Base-by-base conservation (phyloP, 192 early-diverging fungal genomes). In the Backusella tarrabulga region DNA sequence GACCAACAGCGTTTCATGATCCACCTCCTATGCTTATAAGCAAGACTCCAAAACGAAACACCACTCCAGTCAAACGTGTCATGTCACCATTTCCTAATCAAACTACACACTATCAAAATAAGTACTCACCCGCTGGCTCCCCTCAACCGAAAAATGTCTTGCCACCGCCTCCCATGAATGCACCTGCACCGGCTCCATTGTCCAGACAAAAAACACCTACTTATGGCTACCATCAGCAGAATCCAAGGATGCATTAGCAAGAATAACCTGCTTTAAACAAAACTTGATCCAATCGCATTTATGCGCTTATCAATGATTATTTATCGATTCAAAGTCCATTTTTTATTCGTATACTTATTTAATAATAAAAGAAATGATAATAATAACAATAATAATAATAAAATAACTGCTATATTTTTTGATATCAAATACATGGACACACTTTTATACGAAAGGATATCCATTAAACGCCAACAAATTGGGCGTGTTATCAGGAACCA, bases 391-490 rank as follows among this genome's bases (percentile, higher is more conserved):
- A 9, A n/a, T n/a, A n/a, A n/a, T n/a, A 46, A 46, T 46, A 50
- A 50, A 50, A 50, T 1, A 50, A 50, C 6, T 50, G 5, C 6
- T 50, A 7, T n/a, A 5, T 50, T n/a, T 50, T 0, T 3, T 6
- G 12, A 14, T 14, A 63, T 63, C 3, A 63, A 26, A 56, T 26
- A 11, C 6, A n/a, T 6, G 19, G 46, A 50, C 6, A n/a, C 23
- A 29, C 52, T 2, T n/a, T 63, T 60, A 60, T 60, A 29, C 9
- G 2, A 8, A 60, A 8, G 56, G 56, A 34, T 32, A 52, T 38
- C 41, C 68, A 85, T 92, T 93, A 85, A 85, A 95, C 76, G 92
- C 88, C 71, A 95, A 85, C 38, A 89, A 73, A 83, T 95, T 95
- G 34, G 90, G 89, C 68, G 89, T 91, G 29, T 88, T 78, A 14